phyloP scores from a whole-genome alignment of 352 stramenopile genomes.

The Phytopythium aichiense region DNA sequence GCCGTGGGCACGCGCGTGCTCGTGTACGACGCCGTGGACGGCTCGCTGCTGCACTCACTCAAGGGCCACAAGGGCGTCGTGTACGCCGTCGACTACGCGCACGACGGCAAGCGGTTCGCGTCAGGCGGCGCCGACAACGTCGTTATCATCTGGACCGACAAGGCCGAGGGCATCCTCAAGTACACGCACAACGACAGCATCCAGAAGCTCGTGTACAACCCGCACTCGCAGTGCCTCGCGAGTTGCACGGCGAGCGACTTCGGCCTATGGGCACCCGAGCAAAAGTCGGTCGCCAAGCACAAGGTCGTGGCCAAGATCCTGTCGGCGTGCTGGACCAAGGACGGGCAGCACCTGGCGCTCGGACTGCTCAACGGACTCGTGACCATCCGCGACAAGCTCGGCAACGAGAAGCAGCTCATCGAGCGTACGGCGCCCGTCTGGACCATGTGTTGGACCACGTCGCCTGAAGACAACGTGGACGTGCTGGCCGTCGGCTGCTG shows the following conservation, averaged over 20 bases:
- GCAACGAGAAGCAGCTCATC: constrained; percentile 89
- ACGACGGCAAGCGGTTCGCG: constrained; percentile 91
- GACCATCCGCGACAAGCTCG: constrained; percentile 89
- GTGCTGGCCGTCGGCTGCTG: constrained; percentile 92
- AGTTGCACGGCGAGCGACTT: constrained; percentile 94
- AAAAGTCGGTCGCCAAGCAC: constrained; percentile 94
- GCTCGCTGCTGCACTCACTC: constrained; percentile 89
- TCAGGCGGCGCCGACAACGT: constrained; percentile 92
- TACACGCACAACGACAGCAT: constrained; percentile 95
- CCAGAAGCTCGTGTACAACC: constrained; percentile 91
- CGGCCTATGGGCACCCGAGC: constrained; percentile 91
- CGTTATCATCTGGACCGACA: constrained; percentile 96
- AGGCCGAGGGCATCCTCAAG: constrained; percentile 94
- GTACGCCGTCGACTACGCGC: constrained; percentile 89
- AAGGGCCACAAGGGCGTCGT: constrained; percentile 91
- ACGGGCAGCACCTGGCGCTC: constrained; percentile 90
- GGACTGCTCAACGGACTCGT: constrained; percentile 91
- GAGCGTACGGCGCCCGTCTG: constrained; percentile 84
- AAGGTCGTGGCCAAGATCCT: constrained; percentile 94
- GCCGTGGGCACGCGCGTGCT: constrained; percentile 90
- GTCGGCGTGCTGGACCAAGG: constrained; percentile 88
- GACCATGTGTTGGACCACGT: constrained; percentile 82
- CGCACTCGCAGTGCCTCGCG: constrained; percentile 88
- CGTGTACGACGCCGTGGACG: constrained; percentile 89
- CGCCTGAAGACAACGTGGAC: constrained; percentile 77